phyloP scores from a whole-genome alignment of 192 early-diverging fungal species.

The Backusella australiensis region DNA sequence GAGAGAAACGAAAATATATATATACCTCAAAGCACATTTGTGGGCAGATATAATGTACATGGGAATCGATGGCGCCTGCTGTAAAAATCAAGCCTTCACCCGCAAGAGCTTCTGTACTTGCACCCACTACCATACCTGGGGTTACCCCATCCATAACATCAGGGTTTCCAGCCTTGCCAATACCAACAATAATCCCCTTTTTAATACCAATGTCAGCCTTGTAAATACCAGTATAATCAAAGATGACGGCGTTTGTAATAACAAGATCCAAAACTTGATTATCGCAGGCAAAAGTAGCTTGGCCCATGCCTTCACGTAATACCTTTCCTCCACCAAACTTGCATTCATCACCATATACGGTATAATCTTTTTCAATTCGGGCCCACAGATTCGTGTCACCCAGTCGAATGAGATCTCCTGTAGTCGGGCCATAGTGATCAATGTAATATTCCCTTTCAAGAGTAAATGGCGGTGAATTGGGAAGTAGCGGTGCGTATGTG shows the following conservation, averaged over 20 bases:
- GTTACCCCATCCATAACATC: constrained; percentile 92
- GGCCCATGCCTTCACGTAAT: constrained; percentile 94
- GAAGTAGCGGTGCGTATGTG: constrained; percentile 45
- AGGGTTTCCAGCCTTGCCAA: constrained; percentile 96
- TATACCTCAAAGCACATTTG: constrained; percentile 76
- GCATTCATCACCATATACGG: constrained; percentile 92
- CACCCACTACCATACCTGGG: constrained; percentile 86
- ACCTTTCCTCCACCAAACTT: constrained; percentile 96
- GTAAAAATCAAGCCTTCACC: constrained; percentile 90
- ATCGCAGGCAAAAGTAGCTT: constrained; percentile 60
- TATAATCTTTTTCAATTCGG: constrained; percentile 86
- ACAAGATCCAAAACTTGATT: constrained; percentile 84
- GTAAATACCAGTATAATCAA: constrained; percentile 93
- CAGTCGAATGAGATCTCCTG: constrained; percentile 85
- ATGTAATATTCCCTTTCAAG: constrained; percentile 82
- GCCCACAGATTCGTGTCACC: constrained; percentile 82
- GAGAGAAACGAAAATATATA: constrained; percentile 12
- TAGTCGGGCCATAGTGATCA: constrained; percentile 90
- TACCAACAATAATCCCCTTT: constrained; percentile 77
- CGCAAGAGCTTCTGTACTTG: constrained; percentile 85
- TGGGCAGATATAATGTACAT: constrained; percentile 94
- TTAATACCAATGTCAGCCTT: constrained; percentile 98
- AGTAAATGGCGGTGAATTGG: constrained; percentile 53
- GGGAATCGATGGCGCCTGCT: constrained; percentile 89
- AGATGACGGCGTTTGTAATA: constrained; percentile 89